Percentiles rank a stretch among this genome's conserved stretches.
Evolutionary conservation across 805 yeast genomes (phyloP).

Genomic region (Yamadazyma ubonensis): DNA sequence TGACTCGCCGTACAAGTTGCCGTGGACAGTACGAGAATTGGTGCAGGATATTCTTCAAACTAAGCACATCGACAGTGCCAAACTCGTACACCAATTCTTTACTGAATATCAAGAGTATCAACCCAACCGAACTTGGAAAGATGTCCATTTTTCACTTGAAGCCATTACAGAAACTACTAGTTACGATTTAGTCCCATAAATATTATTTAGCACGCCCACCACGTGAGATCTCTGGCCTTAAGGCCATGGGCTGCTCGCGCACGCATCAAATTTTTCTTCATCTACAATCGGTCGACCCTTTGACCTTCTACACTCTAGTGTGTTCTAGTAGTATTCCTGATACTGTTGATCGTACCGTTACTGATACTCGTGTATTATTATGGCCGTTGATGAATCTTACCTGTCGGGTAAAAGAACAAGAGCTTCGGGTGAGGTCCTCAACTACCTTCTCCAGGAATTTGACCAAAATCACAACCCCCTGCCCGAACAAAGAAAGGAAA

Average conservation of each 20-base stretch:
- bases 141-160: conserved; percentile 31
- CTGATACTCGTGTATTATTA: background rate
- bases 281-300: too few relatives aligned
- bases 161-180: conserved; percentile 31
- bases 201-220: too few relatives aligned
- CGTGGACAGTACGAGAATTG: conserved; percentile 41
- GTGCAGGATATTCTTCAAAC: conserved; percentile 33
- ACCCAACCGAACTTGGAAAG: conserved; percentile 31
- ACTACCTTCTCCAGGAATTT: conserved; percentile 65
- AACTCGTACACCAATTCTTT: conserved; percentile 25
- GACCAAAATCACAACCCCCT: conserved; percentile 72
- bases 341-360: too few relatives aligned
- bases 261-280: conserved; percentile 5
- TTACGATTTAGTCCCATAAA: conserved; percentile 25
- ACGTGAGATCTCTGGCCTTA: too few relatives aligned
- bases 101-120: conserved; percentile 29
- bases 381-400: conserved; percentile 6
- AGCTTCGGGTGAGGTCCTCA: conserved; percentile 79
- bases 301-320: too few relatives aligned
- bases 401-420: conserved; percentile 46
- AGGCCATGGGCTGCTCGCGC: too few relatives aligned
- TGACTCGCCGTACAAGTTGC: conserved; percentile 25
- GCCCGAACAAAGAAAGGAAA: conserved; percentile 64
- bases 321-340: too few relatives aligned
- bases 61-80: conserved; percentile 27